A percentile compares a stretch with the other conserved stretches of the same genome.
Conservation (phyloP, 768 basidiomycete species). For the Amanita rubescens region DNA sequence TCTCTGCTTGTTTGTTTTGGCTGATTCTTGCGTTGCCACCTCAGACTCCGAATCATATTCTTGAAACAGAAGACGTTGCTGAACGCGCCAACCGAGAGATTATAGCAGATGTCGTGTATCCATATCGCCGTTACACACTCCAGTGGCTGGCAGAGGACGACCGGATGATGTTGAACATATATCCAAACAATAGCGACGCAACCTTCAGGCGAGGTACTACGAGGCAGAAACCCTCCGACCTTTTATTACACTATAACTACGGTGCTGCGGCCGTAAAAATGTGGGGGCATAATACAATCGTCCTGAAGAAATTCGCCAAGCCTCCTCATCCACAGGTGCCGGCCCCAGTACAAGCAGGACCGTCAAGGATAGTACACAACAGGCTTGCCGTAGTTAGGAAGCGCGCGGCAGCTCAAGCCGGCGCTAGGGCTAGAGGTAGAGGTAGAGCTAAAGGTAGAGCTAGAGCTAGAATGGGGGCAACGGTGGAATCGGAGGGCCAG, state of each 20-base stretch:
- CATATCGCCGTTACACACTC: neutral
- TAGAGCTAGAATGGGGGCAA: no score
- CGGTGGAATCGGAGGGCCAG: neutral
- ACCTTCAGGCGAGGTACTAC: conserved; percentile 15
- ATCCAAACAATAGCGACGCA: conserved; percentile 20
- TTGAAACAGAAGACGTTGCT: conserved; percentile 11
- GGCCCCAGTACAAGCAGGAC: conserved; percentile 13
- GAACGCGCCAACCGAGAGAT: neutral
- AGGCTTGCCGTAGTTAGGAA: neutral
- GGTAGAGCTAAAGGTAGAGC: no score
- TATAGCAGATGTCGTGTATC: neutral
- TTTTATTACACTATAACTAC: conserved; percentile 21
- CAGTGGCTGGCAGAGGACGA: neutral
- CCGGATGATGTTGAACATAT: neutral
- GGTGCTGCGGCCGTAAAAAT: conserved; percentile 19
- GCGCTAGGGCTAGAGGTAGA: conserved; percentile 8
- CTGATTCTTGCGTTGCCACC: conserved; percentile 1
- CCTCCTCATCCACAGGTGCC: conserved; percentile 16
- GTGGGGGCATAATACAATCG: conserved; percentile 15
- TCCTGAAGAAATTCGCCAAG: conserved; percentile 10
- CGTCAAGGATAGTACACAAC: conserved; percentile 9
- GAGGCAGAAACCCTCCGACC: conserved; percentile 17
- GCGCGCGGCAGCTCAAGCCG: neutral
- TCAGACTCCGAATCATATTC: conserved; percentile 15
- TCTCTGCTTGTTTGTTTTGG: neutral